Evolutionary conservation across 2,329 filamentous ascomycete genomes (phyloP).

Genomic region (Lachnellula occidentalis): DNA sequence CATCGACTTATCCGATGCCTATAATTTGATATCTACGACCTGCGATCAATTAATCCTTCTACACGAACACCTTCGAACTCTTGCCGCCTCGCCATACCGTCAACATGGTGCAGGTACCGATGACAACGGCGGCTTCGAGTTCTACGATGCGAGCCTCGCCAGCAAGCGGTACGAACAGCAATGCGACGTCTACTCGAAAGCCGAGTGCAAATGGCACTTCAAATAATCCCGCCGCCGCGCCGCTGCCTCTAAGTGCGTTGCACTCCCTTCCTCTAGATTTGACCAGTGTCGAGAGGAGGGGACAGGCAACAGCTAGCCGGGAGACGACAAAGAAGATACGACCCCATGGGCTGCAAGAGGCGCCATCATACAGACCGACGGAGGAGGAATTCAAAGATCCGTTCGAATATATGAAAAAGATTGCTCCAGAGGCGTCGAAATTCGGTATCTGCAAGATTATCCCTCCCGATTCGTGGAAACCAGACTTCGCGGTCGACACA

Average conservation of each 20-base stretch:
- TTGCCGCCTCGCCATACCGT: background rate
- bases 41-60: constrained; percentile 7
- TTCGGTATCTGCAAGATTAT: constrained; percentile 96
- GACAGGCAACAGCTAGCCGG: constrained; percentile 69
- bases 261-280: constrained; percentile 63
- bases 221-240: constrained; percentile 28
- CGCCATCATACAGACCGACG: constrained; percentile 84
- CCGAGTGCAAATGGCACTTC: constrained; percentile 24
- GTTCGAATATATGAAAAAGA: constrained; percentile 88
- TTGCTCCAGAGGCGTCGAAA: constrained; percentile 75
- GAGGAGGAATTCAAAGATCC: constrained; percentile 94
- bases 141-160: constrained; percentile 29
- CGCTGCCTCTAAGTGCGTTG: constrained; percentile 32
- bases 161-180: constrained; percentile 23
- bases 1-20: constrained; percentile 24
- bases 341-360: constrained; percentile 80
- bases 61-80: background rate
- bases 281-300: constrained; percentile 84
- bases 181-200: constrained; percentile 24
- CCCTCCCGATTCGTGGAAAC: constrained; percentile 89
- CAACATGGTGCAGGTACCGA: constrained; percentile 31
- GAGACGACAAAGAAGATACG: constrained; percentile 73
- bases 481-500: constrained; percentile 91
- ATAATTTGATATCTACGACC: constrained; percentile 13
- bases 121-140: constrained; percentile 22